Evolutionary conservation across 139 green algal genomes (phyloP), one percentile per base, ranked within the genome.

Genomic region (Coelastrella sp.): DNA sequence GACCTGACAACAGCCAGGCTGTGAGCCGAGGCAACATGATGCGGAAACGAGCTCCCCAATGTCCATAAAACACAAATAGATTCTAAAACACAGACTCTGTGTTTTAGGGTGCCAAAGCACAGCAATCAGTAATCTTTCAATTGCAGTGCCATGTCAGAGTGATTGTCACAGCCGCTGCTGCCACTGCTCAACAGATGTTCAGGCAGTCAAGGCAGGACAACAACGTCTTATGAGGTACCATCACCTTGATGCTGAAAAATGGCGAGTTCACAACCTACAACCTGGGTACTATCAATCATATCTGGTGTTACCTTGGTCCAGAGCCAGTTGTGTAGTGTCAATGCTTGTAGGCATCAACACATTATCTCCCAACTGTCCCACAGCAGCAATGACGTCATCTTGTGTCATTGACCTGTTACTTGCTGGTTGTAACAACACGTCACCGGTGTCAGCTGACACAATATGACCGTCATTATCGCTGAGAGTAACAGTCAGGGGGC

Each of bases 311-410:
- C 89, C 89, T 78, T 81, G 38, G 1, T 73, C 68, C 41, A 94
- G 63, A 7, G 89, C 73, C 32, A 94, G 90, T 0, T 76, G 84
- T 1, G 72, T 78, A 1, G 86, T 30, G 72, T 95, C 90, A 32
- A 94, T 59, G 9, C 7, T 38, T 4, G 66, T 43, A 4, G 87
- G 35, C 63, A n/a, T 45, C 45, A 87, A 81, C 67, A 88, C 75
- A 3, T 89, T 92, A 27, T 92, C 91, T 5, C 92, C 92, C 43
- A 97, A 81, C 79, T 90, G 66, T 23, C 93, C 93, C 51, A 97
- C 66, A 11, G 87, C 91, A 27, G 83, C 85, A 13, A 60, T 45
- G 37, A 97, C 62, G 8, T 93, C 88, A 3, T 48, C 86, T 34
- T 57, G 59, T 0, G 37, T 76, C 76, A 97, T 53, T 0, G 87